Percentiles rank a stretch among this genome's conserved stretches.
Conservation (phyloP, 2,329 filamentous ascomycete genomes). For the Beauveria medogensis region DNA sequence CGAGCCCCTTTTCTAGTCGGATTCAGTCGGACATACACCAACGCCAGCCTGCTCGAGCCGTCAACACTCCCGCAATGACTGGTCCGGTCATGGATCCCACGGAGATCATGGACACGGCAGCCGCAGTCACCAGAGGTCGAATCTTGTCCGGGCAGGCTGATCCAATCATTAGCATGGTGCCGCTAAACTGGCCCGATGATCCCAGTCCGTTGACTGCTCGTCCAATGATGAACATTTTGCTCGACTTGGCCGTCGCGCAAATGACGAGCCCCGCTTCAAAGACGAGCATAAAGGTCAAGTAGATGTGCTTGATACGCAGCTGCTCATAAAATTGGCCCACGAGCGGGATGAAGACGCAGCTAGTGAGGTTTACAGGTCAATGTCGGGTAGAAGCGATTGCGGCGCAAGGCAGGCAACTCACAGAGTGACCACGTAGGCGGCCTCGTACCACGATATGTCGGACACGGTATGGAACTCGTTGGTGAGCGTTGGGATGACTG, state of each 20-base stretch:
- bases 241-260: background rate
- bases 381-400: no score
- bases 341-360: constrained; percentile 6
- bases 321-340: constrained; percentile 7
- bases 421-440: constrained; percentile 10
- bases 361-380: background rate
- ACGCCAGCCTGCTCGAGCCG: constrained; percentile 8
- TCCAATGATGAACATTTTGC: constrained; percentile 6
- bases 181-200: constrained; percentile 7
- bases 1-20: no score
- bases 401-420: background rate
- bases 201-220: constrained; percentile 7
- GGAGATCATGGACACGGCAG: constrained; percentile 4
- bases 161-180: constrained; percentile 3
- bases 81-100: constrained; percentile 10
- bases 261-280: constrained; percentile 6
- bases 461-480: constrained; percentile 6
- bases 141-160: background rate
- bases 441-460: constrained; percentile 12
- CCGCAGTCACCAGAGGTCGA: background rate
- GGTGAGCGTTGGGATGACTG: constrained; percentile 8
- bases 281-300: constrained; percentile 5
- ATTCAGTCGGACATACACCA: constrained; percentile 5
- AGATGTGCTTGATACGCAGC: constrained; percentile 8
- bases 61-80: constrained; percentile 7